Base-by-base conservation (phyloP, 83 land plant genomes). In the Picea engelmannii region DNA sequence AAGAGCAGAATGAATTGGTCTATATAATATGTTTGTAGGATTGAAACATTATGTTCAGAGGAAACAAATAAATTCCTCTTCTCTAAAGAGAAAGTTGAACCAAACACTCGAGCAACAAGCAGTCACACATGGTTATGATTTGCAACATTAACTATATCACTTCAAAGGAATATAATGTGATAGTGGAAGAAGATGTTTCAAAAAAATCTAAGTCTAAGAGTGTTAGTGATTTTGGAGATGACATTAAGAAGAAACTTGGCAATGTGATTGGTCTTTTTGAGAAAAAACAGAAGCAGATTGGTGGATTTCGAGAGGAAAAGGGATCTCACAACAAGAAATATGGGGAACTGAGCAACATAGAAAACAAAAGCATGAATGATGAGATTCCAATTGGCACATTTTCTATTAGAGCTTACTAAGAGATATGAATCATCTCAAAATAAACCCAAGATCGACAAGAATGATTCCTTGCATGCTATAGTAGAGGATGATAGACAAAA, bases 91-190 rank as follows among this genome's bases (percentile, higher is more conserved):
- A 65, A 65, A 13, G 9, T n/a, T 7, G 13, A 7, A 15, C n/a
- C 13, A 15, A 1, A 23, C 18, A 38, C 12, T 58, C 40, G 12
- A 15, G 79, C 11, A 78, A 78, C 23, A 78, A 78, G 62, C 63
- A 25, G 27, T 78, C 79, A 23, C n/a, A 62, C 61, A 60, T 78
- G 63, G 35, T 78, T 13, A 62, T 78, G 11, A 78, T 78, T 78
- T 31, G 79, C 38, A 59, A 78, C n/a, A 78, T 78, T 62, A 78
- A 78, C 64, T 78, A 78, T 78, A 17, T 59, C 15, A 55, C 79
- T 25, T 58, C 38, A 25, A 78, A 60, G 79, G 52, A 20, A 71
- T 49, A 78, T 58, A 61, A 58, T 55, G 79, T 13, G 4, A 23
- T 25, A 78, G 25, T 47, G 16, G 63, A 58, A 25, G 62, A 60